phyloP scores from a whole-genome alignment of 371 early-diverging fungal genomes.

The Mucor mucedo region DNA sequence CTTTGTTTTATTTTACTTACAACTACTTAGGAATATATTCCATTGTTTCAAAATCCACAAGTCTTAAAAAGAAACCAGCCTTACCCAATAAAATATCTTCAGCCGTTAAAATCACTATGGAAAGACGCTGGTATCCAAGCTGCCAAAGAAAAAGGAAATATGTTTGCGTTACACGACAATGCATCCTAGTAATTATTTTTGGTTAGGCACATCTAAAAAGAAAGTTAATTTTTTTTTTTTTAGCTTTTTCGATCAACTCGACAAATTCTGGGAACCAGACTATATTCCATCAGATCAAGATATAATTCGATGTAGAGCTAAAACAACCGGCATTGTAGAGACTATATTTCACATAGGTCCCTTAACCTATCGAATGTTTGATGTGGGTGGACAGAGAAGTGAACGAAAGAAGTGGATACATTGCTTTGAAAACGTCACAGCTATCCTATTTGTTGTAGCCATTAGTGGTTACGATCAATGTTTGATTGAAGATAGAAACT shows the following conservation, averaged over 20 bases:
- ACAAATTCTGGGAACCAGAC: slow-evolving; percentile 9
- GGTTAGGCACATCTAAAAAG: not conserved
- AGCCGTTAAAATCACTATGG: slow-evolving; percentile 81
- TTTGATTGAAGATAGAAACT: slow-evolving; percentile 76
- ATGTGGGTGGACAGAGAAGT: slow-evolving; percentile 81
- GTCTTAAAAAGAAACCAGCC: slow-evolving; percentile 55
- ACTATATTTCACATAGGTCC: slow-evolving; percentile 75
- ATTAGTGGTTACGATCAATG: slow-evolving; percentile 80
- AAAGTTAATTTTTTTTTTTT: not conserved
- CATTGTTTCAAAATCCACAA: slow-evolving; percentile 38
- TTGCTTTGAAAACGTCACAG: slow-evolving; percentile 86
- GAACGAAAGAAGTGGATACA: slow-evolving; percentile 97
- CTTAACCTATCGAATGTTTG: slow-evolving; percentile 68
- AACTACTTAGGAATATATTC: slow-evolving; percentile 26
- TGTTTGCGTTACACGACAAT: slow-evolving; percentile 83
- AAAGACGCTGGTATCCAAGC: slow-evolving; percentile 74
- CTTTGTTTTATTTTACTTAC: not conserved
- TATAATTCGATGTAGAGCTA: slow-evolving; percentile 81
- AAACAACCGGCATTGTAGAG: slow-evolving; percentile 85
- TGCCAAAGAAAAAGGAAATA: slow-evolving; percentile 65
- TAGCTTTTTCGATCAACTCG: slow-evolving; percentile 20
- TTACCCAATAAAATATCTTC: slow-evolving; percentile 71
- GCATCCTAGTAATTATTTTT: slow-evolving; percentile 59
- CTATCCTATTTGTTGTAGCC: slow-evolving; percentile 76
- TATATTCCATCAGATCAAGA: slow-evolving; percentile 66